A percentile compares a stretch with the other conserved stretches of the same genome.
phyloP scores from a whole-genome alignment of 129 eudicot species.

The Lonicera japonica region DNA sequence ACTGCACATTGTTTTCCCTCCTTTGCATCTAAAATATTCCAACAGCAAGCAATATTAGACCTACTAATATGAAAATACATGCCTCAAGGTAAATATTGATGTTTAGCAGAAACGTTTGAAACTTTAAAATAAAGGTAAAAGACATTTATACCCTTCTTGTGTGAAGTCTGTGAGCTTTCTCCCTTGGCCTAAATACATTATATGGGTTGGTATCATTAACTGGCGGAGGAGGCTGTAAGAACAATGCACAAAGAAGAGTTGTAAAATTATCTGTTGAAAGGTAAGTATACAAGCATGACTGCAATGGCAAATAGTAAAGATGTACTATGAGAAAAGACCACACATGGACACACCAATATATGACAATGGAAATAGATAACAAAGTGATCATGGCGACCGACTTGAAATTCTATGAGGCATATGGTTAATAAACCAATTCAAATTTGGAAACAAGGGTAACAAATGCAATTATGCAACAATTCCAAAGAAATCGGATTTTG shows the following conservation, averaged over 20 bases:
- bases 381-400: too few species aligned
- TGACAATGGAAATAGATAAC: too few species aligned
- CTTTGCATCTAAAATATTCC: slow-evolving; percentile 74
- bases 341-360: too few species aligned
- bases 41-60: slow-evolving; percentile 4
- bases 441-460: too few species aligned
- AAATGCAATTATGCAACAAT: too few species aligned
- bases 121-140: not conserved
- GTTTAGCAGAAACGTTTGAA: not conserved
- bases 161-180: slow-evolving; percentile 91
- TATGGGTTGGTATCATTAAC: slow-evolving; percentile 91
- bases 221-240: slow-evolving; percentile 92
- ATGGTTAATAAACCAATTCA: too few species aligned
- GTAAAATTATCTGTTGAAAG: not conserved
- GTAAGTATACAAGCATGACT: not conserved
- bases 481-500: too few species aligned
- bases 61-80: not conserved
- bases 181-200: slow-evolving; percentile 98
- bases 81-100: slow-evolving; percentile 1
- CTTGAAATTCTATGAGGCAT: too few species aligned
- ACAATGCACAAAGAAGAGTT: not conserved
- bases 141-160: slow-evolving; percentile 64
- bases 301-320: too few species aligned
- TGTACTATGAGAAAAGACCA: too few species aligned
- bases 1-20: slow-evolving; percentile 95